A percentile compares a stretch with the other conserved stretches of the same genome.
These are phyloP conservation scores for Pleomassaria siparia DNA, from an alignment of 2,329 filamentous ascomycete genomes.

Conservation along the genomic window DNA sequence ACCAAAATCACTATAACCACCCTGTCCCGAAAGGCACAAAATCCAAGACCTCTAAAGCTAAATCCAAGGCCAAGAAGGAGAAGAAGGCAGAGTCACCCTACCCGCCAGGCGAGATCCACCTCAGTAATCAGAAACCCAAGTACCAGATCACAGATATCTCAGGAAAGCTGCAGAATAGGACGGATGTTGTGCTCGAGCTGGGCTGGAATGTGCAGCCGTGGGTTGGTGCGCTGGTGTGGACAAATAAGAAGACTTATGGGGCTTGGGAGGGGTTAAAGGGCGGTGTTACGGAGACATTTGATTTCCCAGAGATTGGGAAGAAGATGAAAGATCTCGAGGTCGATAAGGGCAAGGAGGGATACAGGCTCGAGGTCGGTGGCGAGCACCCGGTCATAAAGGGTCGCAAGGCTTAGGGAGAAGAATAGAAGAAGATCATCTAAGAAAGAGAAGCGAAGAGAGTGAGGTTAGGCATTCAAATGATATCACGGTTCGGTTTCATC, in stretches of 20 bases:
- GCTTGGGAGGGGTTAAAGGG: conserved; percentile 67
- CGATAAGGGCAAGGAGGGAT: conserved; percentile 52
- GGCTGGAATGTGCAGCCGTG: conserved; percentile 98
- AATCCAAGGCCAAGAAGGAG: conserved; percentile 13
- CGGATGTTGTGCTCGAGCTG: conserved; percentile 75
- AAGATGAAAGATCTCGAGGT: conserved; percentile 51
- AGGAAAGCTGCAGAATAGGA: conserved; percentile 72
- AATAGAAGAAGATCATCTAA: too few species aligned
- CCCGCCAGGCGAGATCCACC: conserved; percentile 68
- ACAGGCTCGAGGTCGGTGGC: conserved; percentile 45
- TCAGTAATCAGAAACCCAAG: conserved; percentile 87
- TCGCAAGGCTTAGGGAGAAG: neutral
- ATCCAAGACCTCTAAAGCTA: conserved; percentile 9
- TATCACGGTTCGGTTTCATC: too few species aligned
- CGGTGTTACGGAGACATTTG: conserved; percentile 66
- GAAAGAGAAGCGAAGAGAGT: too few species aligned
- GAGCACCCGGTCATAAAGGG: conserved; percentile 29
- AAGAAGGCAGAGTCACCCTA: conserved; percentile 20
- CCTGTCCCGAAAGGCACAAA: conserved; percentile 58
- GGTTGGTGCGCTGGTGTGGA: conserved; percentile 88
- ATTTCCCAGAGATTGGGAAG: conserved; percentile 68
- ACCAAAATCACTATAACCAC: conserved; percentile 55
- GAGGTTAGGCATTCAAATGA: too few species aligned
- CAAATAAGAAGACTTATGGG: conserved; percentile 50
- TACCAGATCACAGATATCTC: conserved; percentile 94